These are phyloP conservation scores for Gleditsia sinensis DNA, from an alignment of 306 rosid genomes.

Conservation along the genomic window DNA sequence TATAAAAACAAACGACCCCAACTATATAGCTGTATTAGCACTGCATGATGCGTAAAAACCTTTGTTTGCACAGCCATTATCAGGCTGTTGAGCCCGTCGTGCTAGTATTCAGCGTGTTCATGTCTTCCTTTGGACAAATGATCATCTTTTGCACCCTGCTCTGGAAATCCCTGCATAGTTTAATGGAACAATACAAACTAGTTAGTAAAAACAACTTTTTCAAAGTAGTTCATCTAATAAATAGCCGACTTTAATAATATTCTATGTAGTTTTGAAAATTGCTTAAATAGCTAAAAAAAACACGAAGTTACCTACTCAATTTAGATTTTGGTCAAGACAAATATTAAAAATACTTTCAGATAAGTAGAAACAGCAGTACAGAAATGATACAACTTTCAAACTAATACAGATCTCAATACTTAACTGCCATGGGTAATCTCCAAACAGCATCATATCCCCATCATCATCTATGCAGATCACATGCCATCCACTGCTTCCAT, in stretches of 20 bases:
- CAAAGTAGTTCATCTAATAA: not conserved
- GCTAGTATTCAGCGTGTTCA: constrained; percentile 40
- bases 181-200: not conserved
- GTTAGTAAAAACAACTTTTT: not conserved
- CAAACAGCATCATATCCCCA: constrained; percentile 47
- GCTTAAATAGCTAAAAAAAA: too few relatives aligned
- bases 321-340: not conserved
- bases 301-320: too few relatives aligned
- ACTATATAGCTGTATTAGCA: not conserved
- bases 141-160: constrained; percentile 50
- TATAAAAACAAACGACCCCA: constrained; percentile 10
- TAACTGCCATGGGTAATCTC: constrained; percentile 67
- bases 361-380: not conserved
- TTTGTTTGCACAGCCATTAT: not conserved
- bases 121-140: constrained; percentile 57
- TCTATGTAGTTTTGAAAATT: not conserved
- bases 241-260: not conserved
- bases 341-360: not conserved
- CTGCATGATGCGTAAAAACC: not conserved
- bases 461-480: constrained; percentile 55
- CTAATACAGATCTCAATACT: constrained; percentile 29
- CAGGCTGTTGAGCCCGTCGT: constrained; percentile 34
- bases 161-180: constrained; percentile 58
- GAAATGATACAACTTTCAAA: not conserved
- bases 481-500: constrained; percentile 64